phyloP scores from a whole-genome alignment of 177 flowering plant genomes.

The Vitis hybrid region DNA sequence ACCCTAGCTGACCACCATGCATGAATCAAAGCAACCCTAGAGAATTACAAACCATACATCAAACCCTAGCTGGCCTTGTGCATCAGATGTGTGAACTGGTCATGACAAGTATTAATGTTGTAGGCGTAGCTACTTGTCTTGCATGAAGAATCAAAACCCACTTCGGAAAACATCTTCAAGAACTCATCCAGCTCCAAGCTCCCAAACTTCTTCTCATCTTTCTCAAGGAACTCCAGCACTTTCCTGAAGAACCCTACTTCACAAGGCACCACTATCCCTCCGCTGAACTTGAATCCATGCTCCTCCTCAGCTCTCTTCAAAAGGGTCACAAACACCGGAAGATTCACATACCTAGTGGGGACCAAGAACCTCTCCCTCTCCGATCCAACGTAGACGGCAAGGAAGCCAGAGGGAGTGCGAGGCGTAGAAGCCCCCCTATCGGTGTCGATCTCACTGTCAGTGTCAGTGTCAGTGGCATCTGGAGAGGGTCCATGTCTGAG shows the following conservation, averaged over 20 bases:
- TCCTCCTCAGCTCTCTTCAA: conserved; percentile 32
- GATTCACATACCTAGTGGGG: conserved; percentile 29
- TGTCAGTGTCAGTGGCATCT: conserved; percentile 2
- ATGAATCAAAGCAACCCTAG: no score
- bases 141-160: conserved; percentile 13
- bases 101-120: neutral
- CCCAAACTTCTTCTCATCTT: conserved; percentile 26
- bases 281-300: conserved; percentile 28
- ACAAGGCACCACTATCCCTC: conserved; percentile 34
- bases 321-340: conserved; percentile 23
- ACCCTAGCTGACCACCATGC: no score
- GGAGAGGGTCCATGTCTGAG: neutral
- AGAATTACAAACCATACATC: conserved; percentile 9
- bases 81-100: conserved; percentile 5
- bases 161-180: conserved; percentile 15
- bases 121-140: neutral
- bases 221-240: conserved; percentile 19
- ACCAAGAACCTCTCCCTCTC: conserved; percentile 31
- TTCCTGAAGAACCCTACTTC: conserved; percentile 26
- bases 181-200: conserved; percentile 18
- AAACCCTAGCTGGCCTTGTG: conserved; percentile 18
- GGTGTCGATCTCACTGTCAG: conserved; percentile 6
- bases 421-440: neutral
- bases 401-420: conserved; percentile 19
- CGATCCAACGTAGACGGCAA: conserved; percentile 28